These are phyloP conservation scores for Russula brevipes DNA, from an alignment of 768 basidiomycete genomes.

Conservation along the genomic window DNA sequence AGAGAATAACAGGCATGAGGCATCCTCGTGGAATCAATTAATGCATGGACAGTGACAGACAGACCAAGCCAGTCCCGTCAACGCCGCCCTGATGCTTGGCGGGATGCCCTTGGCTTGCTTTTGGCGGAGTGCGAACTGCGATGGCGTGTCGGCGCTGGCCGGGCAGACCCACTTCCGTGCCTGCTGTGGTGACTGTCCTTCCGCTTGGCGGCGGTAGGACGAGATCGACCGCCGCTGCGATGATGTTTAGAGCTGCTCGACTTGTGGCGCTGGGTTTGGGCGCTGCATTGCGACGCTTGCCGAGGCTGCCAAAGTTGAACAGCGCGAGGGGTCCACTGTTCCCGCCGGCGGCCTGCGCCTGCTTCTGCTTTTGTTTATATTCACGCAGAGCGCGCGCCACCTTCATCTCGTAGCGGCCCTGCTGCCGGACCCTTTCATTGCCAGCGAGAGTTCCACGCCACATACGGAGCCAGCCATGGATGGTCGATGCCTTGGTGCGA, in stretches of 20 bases:
- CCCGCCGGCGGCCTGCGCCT: not conserved
- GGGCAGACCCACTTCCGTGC: not conserved
- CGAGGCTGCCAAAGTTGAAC: conserved; percentile 3
- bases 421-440: conserved; percentile 23
- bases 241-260: conserved; percentile 5
- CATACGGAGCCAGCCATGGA: conserved; percentile 27
- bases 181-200: conserved; percentile 2
- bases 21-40: conserved; percentile 5
- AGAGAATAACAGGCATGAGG: not conserved
- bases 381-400: conserved; percentile 15
- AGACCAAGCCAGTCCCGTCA: not conserved
- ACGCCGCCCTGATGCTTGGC: conserved; percentile 15
- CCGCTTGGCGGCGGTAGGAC: conserved; percentile 3
- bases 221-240: not conserved
- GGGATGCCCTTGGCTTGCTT: conserved; percentile 10
- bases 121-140: conserved; percentile 12
- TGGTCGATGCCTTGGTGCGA: conserved; percentile 23
- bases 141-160: conserved; percentile 8
- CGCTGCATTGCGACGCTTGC: not conserved
- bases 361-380: conserved; percentile 2
- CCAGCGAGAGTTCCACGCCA: conserved; percentile 25
- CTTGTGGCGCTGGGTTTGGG: not conserved
- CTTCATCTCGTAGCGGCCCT: conserved; percentile 25
- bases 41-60: not conserved
- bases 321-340: conserved; percentile 11